Evolutionary conservation across 2,329 filamentous ascomycete species (phyloP).

Genomic region (Fusarium paranaense): DNA sequence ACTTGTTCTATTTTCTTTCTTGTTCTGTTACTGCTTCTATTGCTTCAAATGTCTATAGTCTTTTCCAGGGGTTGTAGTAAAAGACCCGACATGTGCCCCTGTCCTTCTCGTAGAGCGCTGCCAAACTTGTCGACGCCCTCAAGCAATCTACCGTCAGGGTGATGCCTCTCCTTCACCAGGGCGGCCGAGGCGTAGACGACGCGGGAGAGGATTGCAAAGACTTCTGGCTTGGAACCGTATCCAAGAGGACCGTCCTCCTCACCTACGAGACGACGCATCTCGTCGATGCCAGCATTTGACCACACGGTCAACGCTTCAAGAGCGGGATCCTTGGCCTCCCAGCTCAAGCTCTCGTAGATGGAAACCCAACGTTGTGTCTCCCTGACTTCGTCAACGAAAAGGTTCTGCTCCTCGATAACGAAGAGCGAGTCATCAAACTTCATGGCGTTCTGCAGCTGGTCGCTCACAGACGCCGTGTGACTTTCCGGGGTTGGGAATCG

Average conservation of each 20-base stretch:
- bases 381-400: conserved; percentile 86
- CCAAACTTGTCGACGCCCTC: conserved; percentile 21
- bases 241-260: conserved; percentile 75
- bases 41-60: conserved; percentile 3
- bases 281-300: conserved; percentile 61
- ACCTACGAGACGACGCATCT: conserved; percentile 50
- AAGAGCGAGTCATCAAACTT: conserved; percentile 78
- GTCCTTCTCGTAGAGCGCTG: conserved; percentile 3
- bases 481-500: conserved; percentile 15
- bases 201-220: conserved; percentile 70
- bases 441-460: conserved; percentile 59
- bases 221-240: conserved; percentile 75
- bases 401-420: conserved; percentile 89
- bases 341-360: conserved; percentile 54
- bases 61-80: conserved; percentile 35
- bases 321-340: conserved; percentile 34
- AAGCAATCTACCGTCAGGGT: conserved; percentile 21
- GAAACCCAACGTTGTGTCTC: conserved; percentile 78
- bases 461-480: conserved; percentile 44
- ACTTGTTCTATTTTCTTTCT: conserved; percentile 3
- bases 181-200: conserved; percentile 56
- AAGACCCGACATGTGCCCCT: conserved; percentile 45
- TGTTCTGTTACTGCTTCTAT: background rate
- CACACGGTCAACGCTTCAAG: conserved; percentile 56
- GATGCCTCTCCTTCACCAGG: conserved; percentile 42